Percentiles rank a stretch among this genome's conserved stretches.
Conservation (phyloP, 148 eudicot species). For the Chenopodium quinoa region DNA sequence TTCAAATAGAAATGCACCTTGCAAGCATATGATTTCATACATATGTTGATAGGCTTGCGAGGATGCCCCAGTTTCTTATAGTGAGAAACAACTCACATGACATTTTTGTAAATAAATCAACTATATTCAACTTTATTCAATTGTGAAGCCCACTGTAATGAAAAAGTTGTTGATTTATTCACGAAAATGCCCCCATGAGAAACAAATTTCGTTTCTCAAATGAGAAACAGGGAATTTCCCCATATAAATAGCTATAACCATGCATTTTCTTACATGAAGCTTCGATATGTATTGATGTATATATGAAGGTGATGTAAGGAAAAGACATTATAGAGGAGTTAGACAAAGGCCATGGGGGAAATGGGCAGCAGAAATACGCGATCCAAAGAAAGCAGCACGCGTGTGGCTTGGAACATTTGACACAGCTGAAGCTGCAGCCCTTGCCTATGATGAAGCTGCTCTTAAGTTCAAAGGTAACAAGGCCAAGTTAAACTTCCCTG, state of each 20-base stretch:
- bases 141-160: no score
- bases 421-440: constrained; percentile 60
- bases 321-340: constrained; percentile 58
- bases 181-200: no score
- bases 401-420: constrained; percentile 70
- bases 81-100: no score
- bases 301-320: constrained; percentile 23
- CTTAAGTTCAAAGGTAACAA: constrained; percentile 62
- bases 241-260: background rate
- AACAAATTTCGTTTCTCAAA: no score
- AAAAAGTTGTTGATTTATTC: no score
- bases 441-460: constrained; percentile 65
- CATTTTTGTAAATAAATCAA: no score
- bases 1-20: background rate
- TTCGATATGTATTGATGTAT: background rate
- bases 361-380: constrained; percentile 66
- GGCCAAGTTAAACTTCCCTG: constrained; percentile 65
- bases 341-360: constrained; percentile 67
- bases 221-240: no score
- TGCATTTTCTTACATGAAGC: background rate
- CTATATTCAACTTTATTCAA: no score
- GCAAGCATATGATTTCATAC: background rate
- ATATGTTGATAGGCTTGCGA: background rate
- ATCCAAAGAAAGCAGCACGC: constrained; percentile 58
- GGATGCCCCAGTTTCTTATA: no score